Evolutionary conservation across 352 stramenopile species (phyloP).

Genomic region (Phytophthora tentaculata): DNA sequence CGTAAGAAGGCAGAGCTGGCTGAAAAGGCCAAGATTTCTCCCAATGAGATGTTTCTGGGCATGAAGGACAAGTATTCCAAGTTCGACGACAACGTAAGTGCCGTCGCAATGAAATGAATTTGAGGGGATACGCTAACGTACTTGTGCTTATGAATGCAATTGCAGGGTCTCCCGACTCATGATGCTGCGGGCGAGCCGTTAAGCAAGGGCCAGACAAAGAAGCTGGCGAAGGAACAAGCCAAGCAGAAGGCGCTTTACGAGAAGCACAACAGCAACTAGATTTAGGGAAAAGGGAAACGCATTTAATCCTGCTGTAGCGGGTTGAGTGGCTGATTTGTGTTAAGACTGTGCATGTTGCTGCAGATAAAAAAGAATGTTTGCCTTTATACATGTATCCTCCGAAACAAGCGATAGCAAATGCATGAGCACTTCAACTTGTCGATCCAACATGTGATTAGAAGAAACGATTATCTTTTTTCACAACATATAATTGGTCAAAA

Average conservation of each 20-base stretch:
- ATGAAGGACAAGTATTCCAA: conserved; percentile 90
- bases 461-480: neutral
- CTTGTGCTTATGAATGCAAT: too few relatives aligned
- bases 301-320: conserved; percentile 1
- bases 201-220: conserved; percentile 97
- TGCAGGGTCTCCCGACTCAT: conserved; percentile 95
- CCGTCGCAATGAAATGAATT: neutral
- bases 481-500: conserved; percentile 24
- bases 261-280: conserved; percentile 63
- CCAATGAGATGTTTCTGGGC: conserved; percentile 92
- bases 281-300: neutral
- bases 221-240: conserved; percentile 96
- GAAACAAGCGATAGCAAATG: too few relatives aligned
- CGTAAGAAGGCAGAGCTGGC: conserved; percentile 84
- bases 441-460: neutral
- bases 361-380: neutral
- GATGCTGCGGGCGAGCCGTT: conserved; percentile 92
- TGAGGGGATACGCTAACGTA: too few relatives aligned
- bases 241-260: conserved; percentile 95
- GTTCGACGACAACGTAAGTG: conserved; percentile 88
- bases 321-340: conserved; percentile 3
- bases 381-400: too few relatives aligned
- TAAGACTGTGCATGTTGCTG: neutral
- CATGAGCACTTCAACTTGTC: neutral
- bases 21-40: conserved; percentile 91